Evolutionary conservation across 345 rosid species (phyloP).

Genomic region (Eucalyptus viminalis): DNA sequence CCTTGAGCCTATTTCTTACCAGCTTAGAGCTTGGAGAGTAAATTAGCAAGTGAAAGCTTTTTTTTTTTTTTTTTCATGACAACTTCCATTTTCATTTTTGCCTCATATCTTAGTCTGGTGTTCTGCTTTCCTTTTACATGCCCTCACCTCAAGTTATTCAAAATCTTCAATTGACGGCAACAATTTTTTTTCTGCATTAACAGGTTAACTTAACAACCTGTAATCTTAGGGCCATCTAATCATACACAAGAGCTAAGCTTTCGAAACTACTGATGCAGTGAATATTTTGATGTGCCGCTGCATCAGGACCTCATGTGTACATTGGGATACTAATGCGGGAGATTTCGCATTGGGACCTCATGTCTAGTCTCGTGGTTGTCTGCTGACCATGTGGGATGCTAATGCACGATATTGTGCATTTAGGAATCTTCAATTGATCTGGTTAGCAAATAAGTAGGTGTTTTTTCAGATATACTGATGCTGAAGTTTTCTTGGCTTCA

Average conservation of each 20-base stretch:
- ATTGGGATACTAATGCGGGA: not conserved
- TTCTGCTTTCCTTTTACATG: not conserved
- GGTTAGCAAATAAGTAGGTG: not conserved
- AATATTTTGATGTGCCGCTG: not conserved
- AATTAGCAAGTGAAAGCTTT: not conserved
- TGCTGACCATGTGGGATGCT: not conserved
- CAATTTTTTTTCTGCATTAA: not conserved
- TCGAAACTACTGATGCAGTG: not conserved
- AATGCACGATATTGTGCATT: not conserved
- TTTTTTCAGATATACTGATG: not conserved
- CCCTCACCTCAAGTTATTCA: not conserved
- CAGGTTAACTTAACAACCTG: not conserved
- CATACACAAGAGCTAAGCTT: not conserved
- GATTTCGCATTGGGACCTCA: not conserved
- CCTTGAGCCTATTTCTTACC: not conserved
- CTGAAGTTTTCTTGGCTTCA: slow-evolving; percentile 2
- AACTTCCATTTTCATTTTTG: not conserved
- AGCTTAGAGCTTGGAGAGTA: not conserved
- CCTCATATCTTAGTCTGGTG: not conserved
- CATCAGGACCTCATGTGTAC: not conserved
- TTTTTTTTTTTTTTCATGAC: not conserved
- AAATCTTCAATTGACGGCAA: not conserved
- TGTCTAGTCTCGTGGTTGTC: not conserved
- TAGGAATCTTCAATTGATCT: not conserved
- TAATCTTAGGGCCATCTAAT: not conserved